phyloP scores from a whole-genome alignment of 176 grass and related monocot species.

The Sorghum bicolor region Sorghum_bicolor_NCBIv3 NC_012872.2:4968001-4968500 shows the following conservation, averaged over 20 bases:
- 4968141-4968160: neutral
- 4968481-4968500: neutral
- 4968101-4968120: neutral
- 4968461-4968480: neutral
- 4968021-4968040: neutral
- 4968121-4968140: neutral
- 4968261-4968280: neutral
- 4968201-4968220: neutral
- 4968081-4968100: neutral
- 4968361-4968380: too few relatives aligned
- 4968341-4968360: neutral
- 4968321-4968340: too few relatives aligned
- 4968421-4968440: neutral
- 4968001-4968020: neutral
- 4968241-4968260: neutral
- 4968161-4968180: neutral
- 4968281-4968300: neutral
- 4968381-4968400: neutral
- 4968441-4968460: constrained; percentile 6
- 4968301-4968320: neutral
- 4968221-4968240: neutral
- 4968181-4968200: neutral
- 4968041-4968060: neutral
- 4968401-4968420: neutral
- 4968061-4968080: neutral